These are phyloP conservation scores for Cylindrotheca fusiformis DNA, from an alignment of 108 stramenopile species.

Conservation along the genomic window DNA sequence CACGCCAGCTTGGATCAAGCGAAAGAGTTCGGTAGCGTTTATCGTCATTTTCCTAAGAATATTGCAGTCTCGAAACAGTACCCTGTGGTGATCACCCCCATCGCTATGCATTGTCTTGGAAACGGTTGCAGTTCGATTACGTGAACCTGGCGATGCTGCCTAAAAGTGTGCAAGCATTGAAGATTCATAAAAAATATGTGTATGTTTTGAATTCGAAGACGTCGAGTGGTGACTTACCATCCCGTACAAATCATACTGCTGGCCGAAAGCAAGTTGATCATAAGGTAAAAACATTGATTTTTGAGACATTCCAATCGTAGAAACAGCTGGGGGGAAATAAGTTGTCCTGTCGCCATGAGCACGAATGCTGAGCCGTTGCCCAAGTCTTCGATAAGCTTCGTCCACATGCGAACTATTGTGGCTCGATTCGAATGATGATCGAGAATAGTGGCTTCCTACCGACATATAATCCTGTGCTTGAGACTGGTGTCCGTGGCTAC, in stretches of 20 bases:
- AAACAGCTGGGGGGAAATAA: background rate
- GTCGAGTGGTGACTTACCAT: background rate
- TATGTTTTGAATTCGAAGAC: background rate
- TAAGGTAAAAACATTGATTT: conserved; percentile 6
- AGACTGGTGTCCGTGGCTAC: too few relatives aligned
- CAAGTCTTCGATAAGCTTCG: conserved; percentile 42
- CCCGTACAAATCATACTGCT: background rate
- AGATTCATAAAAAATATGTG: background rate
- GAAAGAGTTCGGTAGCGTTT: conserved; percentile 25
- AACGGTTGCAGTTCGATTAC: conserved; percentile 36
- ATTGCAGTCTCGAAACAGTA: conserved; percentile 21
- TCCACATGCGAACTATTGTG: conserved; percentile 16
- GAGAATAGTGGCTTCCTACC: conserved; percentile 5
- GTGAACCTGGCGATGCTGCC: background rate
- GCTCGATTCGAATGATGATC: background rate
- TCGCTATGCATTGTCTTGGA: conserved; percentile 51
- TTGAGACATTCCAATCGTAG: conserved; percentile 1
- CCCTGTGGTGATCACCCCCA: conserved; percentile 33
- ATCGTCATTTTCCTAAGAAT: conserved; percentile 23
- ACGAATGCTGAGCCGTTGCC: conserved; percentile 31
- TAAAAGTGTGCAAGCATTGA: too few relatives aligned
- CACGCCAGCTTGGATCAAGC: conserved; percentile 9
- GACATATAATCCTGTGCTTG: conserved; percentile 8
- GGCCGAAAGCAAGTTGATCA: background rate
- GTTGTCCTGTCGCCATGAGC: conserved; percentile 23